Conservation (phyloP, 352 stramenopile genomes). For the Phytopythium delawarense region DNA sequence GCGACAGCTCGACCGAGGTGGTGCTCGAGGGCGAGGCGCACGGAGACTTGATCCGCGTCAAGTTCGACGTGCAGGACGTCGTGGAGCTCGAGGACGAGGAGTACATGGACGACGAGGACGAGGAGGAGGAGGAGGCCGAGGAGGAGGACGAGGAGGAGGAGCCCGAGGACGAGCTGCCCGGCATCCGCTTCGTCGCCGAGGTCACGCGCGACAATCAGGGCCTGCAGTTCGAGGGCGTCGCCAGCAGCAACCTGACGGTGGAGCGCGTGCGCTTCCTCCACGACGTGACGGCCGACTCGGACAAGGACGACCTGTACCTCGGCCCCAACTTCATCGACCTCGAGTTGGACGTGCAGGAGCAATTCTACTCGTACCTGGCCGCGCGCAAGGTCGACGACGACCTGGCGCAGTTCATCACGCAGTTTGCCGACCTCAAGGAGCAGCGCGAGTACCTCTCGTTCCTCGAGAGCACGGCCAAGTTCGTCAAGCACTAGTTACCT, state of each 20-base stretch:
- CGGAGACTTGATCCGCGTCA: slow-evolving; percentile 60
- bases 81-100: slow-evolving; percentile 69
- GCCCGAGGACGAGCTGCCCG: slow-evolving; percentile 63
- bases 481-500: slow-evolving; percentile 61
- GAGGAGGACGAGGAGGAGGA: slow-evolving; percentile 46
- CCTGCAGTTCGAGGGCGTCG: slow-evolving; percentile 80
- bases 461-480: slow-evolving; percentile 59
- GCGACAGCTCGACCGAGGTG: slow-evolving; percentile 59
- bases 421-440: slow-evolving; percentile 83
- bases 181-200: slow-evolving; percentile 75
- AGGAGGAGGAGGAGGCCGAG: slow-evolving; percentile 28
- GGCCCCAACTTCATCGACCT: slow-evolving; percentile 80
- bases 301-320: slow-evolving; percentile 71
- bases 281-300: slow-evolving; percentile 44
- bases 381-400: slow-evolving; percentile 81
- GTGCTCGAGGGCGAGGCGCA: slow-evolving; percentile 49
- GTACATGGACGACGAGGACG: slow-evolving; percentile 43
- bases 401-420: slow-evolving; percentile 79
- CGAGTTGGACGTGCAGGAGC: slow-evolving; percentile 80
- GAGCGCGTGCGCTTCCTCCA: slow-evolving; percentile 68
- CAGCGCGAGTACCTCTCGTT: slow-evolving; percentile 83
- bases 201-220: slow-evolving; percentile 66
- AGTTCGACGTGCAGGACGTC: slow-evolving; percentile 76
- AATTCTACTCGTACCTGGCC: slow-evolving; percentile 75
- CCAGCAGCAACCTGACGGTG: slow-evolving; percentile 76